Conservation (phyloP, 75 land plant species). For the Cupressus sempervirens region DNA sequence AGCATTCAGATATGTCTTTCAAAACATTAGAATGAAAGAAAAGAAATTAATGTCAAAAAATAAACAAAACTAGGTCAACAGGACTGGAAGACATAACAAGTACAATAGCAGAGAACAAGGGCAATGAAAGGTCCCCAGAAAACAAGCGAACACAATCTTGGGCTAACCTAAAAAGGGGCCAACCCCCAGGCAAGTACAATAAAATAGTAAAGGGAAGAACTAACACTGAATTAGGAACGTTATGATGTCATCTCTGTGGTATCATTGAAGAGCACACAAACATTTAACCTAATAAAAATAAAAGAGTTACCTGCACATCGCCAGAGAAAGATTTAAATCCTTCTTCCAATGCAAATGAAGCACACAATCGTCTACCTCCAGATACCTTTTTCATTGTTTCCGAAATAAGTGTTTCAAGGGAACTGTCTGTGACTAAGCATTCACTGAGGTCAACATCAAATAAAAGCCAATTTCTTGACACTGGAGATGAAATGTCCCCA, state of each 20-base stretch:
- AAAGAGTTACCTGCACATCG: conserved; percentile 6
- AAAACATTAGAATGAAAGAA: neutral
- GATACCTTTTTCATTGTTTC: conserved; percentile 8
- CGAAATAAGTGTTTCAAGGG: conserved; percentile 16
- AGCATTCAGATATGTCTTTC: neutral
- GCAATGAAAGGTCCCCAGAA: too few relatives aligned
- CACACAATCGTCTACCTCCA: conserved; percentile 10
- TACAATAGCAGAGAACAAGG: too few relatives aligned
- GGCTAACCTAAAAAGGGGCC: too few relatives aligned
- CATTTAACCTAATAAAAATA: neutral
- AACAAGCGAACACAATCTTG: too few relatives aligned
- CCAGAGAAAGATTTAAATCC: conserved; percentile 14
- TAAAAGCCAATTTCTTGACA: conserved; percentile 18
- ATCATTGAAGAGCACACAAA: neutral
- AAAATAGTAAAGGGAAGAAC: neutral
- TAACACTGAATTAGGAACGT: neutral
- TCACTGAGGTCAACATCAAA: conserved; percentile 22
- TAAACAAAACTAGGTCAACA: too few relatives aligned
- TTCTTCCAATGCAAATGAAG: conserved; percentile 23
- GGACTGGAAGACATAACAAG: too few relatives aligned
- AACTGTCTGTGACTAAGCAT: conserved; percentile 20
- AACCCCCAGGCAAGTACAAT: neutral
- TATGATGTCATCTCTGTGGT: neutral
- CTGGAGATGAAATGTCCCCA: conserved; percentile 2
- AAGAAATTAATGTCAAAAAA: too few relatives aligned